phyloP scores from a whole-genome alignment of 176 grass and related monocot genomes.

The Rhipidocladum racemiflorum region DNA sequence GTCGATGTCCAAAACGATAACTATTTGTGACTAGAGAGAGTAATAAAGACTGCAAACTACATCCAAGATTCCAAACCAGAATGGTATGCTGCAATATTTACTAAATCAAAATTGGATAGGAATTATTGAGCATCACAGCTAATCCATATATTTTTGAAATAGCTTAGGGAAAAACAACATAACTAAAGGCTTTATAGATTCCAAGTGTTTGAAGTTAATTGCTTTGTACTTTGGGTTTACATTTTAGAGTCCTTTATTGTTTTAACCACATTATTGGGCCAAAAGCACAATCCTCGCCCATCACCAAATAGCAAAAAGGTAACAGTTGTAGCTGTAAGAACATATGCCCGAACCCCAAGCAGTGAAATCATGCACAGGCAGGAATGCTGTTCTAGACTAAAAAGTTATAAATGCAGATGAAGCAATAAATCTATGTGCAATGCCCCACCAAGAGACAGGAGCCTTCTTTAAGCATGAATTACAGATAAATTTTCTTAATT shows the following conservation, averaged over 20 bases:
- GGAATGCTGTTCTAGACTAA: background rate
- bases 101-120: conserved; percentile 7
- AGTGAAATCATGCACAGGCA: conserved; percentile 18
- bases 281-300: conserved; percentile 1
- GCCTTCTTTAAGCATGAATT: conserved; percentile 8
- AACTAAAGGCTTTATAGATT: conserved; percentile 6
- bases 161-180: background rate
- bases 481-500: conserved; percentile 24
- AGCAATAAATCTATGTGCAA: conserved; percentile 14
- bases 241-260: background rate
- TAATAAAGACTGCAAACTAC: conserved; percentile 17
- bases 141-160: conserved; percentile 1
- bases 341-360: background rate
- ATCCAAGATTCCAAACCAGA: background rate
- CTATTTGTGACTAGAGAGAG: too few species aligned
- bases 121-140: background rate
- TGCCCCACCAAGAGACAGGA: background rate
- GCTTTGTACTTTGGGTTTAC: background rate
- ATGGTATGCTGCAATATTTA: background rate
- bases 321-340: background rate
- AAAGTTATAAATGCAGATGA: conserved; percentile 4
- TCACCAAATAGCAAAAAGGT: background rate
- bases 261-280: background rate
- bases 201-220: background rate
- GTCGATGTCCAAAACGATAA: too few species aligned